These are phyloP conservation scores for Oryza rufipogon DNA, from an alignment of 176 grass and related monocot genomes.

Conservation along the genomic window DNA sequence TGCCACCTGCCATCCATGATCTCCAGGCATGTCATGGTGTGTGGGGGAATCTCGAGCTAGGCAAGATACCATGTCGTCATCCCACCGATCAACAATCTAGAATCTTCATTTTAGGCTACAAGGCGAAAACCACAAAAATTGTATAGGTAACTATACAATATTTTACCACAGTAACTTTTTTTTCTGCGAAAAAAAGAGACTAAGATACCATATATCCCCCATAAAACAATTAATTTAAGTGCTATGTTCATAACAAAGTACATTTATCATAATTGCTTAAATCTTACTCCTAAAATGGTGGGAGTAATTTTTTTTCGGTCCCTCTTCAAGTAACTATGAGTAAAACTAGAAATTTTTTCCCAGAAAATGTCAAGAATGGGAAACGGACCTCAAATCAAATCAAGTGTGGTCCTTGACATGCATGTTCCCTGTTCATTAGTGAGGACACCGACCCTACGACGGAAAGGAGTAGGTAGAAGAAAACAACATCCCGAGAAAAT, in stretches of 20 bases:
- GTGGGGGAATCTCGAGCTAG: conserved; percentile 15
- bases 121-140: neutral
- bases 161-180: neutral
- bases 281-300: no score
- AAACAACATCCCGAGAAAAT: conserved; percentile 31
- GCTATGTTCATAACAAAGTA: no score
- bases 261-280: no score
- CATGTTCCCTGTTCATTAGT: neutral
- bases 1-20: conserved; percentile 33
- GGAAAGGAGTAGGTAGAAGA: conserved; percentile 39
- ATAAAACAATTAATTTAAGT: no score
- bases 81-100: conserved; percentile 7
- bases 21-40: neutral
- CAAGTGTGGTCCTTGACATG: conserved; percentile 10
- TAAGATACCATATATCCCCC: no score
- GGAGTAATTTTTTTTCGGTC: no score
- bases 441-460: conserved; percentile 16
- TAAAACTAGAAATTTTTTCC: no score
- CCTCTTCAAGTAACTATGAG: no score
- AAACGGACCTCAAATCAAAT: neutral
- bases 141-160: neutral
- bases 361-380: neutral
- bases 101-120: neutral
- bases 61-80: conserved; percentile 29
- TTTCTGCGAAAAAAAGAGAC: no score